Base-by-base conservation (phyloP, 306 rosid genomes). In the Delonix regia region DNA sequence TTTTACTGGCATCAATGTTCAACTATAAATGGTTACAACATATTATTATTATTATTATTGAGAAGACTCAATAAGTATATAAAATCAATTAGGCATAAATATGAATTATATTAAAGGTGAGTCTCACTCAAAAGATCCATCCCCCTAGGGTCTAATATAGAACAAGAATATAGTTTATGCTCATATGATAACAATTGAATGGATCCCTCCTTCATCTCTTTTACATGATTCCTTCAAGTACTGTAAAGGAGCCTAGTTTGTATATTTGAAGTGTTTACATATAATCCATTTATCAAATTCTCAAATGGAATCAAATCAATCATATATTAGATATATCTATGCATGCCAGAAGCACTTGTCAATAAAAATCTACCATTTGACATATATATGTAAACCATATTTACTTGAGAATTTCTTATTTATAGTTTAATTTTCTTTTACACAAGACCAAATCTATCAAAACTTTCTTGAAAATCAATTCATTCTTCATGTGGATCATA, bases 1-100 rank as follows among this genome's bases (percentile, higher is more conserved):
- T 60, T 95, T 93, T 83, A 93, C 97, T 63, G 98, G 94, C 44
- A 77, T 82, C 71, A 86, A 83, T 69, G 64, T 65, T 78, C 49
- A 75, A 56, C 6, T 80, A 24, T 78, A 73, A 79, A 34, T 73
- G 78, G 71, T 53, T 64, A 42, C n/a, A 27, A 47, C 5, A 68
- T n/a, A n/a, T n/a, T n/a, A n/a, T n/a, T n/a, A n/a, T n/a, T n/a
- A n/a, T n/a, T n/a, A n/a, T n/a, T n/a, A n/a, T n/a, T n/a, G n/a
- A n/a, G n/a, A n/a, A n/a, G n/a, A n/a, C n/a, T n/a, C n/a, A 28
- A 27, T 59, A 60, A 41, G 12, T 28, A 60, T 11, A 60, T 60
- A 27, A 28, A 13, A 28, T 60, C 7, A 13, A 15, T 60, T 30
- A 27, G 24, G 33, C 28, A 60, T 28, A 25, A 60, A 15, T 14